Evolutionary conservation across 805 yeast genomes (phyloP).

Genomic region (Wickerhamomyces hampshirensis): DNA sequence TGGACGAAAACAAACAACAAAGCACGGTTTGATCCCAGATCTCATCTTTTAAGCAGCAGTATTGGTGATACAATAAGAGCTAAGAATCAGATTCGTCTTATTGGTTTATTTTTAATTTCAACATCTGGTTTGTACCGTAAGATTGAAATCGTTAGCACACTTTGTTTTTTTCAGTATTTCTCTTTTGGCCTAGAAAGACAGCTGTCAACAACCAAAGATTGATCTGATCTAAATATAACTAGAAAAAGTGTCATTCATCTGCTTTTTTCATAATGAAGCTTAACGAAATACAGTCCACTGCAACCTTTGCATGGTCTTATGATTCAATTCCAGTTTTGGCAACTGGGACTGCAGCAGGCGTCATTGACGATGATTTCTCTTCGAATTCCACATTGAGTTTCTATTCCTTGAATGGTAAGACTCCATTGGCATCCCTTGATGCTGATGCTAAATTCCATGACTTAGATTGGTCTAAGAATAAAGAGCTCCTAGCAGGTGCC

Average conservation of each 20-base stretch:
- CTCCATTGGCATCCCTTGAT: conserved; percentile 40
- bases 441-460: conserved; percentile 68
- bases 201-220: conserved; percentile 1
- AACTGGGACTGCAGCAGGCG: conserved; percentile 94
- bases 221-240: not conserved
- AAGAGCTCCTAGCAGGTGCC: conserved; percentile 77
- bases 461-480: conserved; percentile 74
- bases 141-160: too few relatives aligned
- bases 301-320: conserved; percentile 96
- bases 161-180: too few relatives aligned
- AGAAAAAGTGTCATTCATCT: too few relatives aligned
- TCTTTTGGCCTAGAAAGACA: conserved; percentile 2
- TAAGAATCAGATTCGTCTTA: too few relatives aligned
- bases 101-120: too few relatives aligned
- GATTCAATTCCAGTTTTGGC: conserved; percentile 71
- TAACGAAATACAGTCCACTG: conserved; percentile 77
- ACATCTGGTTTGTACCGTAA: too few relatives aligned
- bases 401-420: conserved; percentile 51
- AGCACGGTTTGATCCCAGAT: too few relatives aligned
- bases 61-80: too few relatives aligned
- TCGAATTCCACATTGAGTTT: conserved; percentile 74
- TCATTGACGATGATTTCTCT: conserved; percentile 83
- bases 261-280: conserved; percentile 71
- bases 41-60: too few relatives aligned
- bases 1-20: too few relatives aligned